Percentiles rank a stretch among this genome's conserved stretches.
Conservation (phyloP, 2,329 filamentous ascomycete genomes). For the Pseudodiploospora longispora region DNA sequence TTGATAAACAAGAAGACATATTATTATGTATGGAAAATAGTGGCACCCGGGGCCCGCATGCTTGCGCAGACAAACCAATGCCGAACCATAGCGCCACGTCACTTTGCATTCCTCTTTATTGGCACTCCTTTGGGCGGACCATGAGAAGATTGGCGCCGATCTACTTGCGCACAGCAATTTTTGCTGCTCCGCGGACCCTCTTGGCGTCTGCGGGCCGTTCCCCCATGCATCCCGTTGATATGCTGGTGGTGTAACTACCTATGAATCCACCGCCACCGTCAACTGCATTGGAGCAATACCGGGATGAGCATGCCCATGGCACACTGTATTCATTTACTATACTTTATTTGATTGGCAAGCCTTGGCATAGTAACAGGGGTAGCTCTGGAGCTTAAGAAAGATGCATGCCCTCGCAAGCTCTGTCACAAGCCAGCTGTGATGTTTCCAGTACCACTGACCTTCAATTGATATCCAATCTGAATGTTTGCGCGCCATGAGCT, state of each 20-base stretch:
- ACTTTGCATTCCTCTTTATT: conserved; percentile 3
- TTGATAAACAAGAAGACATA: too few relatives aligned
- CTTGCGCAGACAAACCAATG: background rate
- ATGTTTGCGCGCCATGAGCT: conserved; percentile 14
- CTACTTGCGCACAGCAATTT: too few relatives aligned
- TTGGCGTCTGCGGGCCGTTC: conserved; percentile 6
- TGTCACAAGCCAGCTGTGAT: background rate
- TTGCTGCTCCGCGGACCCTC: background rate
- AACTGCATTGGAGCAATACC: too few relatives aligned
- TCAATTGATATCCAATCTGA: conserved; percentile 5
- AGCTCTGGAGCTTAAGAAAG: conserved; percentile 3
- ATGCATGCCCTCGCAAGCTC: conserved; percentile 1
- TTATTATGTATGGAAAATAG: too few relatives aligned
- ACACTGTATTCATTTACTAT: too few relatives aligned
- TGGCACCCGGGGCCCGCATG: too few relatives aligned
- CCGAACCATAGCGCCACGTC: background rate
- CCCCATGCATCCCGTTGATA: background rate
- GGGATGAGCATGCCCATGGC: too few relatives aligned
- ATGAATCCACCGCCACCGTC: too few relatives aligned
- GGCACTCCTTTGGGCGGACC: background rate
- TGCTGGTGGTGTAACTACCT: too few relatives aligned
- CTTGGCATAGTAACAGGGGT: background rate
- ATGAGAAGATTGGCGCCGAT: too few relatives aligned
- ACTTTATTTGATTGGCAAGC: too few relatives aligned
- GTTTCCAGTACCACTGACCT: conserved; percentile 1